Evolutionary conservation across 352 stramenopile species (phyloP).

Genomic region (Pythium insidiosum): DNA sequence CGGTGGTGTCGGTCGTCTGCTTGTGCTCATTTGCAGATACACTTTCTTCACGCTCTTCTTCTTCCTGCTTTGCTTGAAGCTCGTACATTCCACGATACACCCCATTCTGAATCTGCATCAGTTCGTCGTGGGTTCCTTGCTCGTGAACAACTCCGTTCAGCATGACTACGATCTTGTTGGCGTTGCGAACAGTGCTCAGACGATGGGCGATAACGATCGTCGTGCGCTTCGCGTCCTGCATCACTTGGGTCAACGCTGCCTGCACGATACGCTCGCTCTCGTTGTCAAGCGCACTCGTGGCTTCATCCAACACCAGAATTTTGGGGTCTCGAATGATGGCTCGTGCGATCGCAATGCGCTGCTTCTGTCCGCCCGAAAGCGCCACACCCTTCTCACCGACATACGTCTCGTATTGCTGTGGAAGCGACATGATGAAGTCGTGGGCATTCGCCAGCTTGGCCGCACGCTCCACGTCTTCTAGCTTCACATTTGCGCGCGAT

Average conservation of each 20-base stretch:
- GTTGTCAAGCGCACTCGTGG: slow-evolving; percentile 27
- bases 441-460: slow-evolving; percentile 81
- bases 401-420: slow-evolving; percentile 81
- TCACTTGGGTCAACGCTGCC: slow-evolving; percentile 18
- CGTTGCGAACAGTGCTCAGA: slow-evolving; percentile 26
- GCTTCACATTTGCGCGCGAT: slow-evolving; percentile 23
- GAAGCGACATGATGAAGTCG: slow-evolving; percentile 85
- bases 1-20: slow-evolving; percentile 79
- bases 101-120: slow-evolving; percentile 41
- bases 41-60: slow-evolving; percentile 10
- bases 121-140: slow-evolving; percentile 18
- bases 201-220: slow-evolving; percentile 42
- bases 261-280: slow-evolving; percentile 27
- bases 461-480: slow-evolving; percentile 81
- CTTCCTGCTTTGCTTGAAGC: slow-evolving; percentile 22
- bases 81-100: slow-evolving; percentile 74
- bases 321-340: slow-evolving; percentile 32
- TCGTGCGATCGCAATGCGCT: slow-evolving; percentile 41
- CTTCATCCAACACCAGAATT: slow-evolving; percentile 37
- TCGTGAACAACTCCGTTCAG: slow-evolving; percentile 19
- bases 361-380: slow-evolving; percentile 39
- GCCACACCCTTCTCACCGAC: slow-evolving; percentile 39
- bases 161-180: slow-evolving; percentile 32
- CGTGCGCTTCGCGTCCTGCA: slow-evolving; percentile 32
- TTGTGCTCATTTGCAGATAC: slow-evolving; percentile 84